Evolutionary conservation across 176 grass and related monocot species (phyloP), one percentile per base, ranked within the genome.

Genomic region (Olyra latifolia): DNA sequence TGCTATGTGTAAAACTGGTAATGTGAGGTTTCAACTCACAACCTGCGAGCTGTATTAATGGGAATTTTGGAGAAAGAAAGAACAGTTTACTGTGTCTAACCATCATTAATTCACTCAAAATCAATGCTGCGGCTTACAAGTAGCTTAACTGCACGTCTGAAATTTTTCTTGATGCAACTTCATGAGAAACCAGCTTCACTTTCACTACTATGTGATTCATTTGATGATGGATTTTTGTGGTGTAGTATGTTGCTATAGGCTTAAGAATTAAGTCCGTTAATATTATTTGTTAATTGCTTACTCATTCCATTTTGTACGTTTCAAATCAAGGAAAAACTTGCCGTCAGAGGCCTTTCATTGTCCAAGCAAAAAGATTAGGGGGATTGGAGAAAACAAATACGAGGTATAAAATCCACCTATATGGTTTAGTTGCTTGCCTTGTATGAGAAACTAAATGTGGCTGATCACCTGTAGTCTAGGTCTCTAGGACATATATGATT

Each of bases 291-390:
- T 42, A 62, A 25, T 44, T 32, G 75, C 29, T 49, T 35, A 35
- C 44, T 76, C 16, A 65, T 35, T 71, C 5, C 2, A 56, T 77
- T 77, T 17, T 17, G 16, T 50, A 50, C 71, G 44, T 82, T 71
- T 66, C 44, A 76, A 58, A 58, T 87, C 2, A 70, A 97, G 90
- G 93, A 6, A 85, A 78, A 81, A 22, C 41, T 23, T 65, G 56
- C 55, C 39, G 29, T 84, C 80, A 40, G 24, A 90, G 84, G 44
- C 81, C 59, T 47, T 56, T 88, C 61, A 24, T 87, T 87, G 46
- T 91, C 53, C 63, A 83, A 53, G 89, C 89, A 66, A 95, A 88
- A 76, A 95, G 86, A 64, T 77, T 77, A 61, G 78, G 78, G 23
- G 86, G 74, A 0, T 76, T 86, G 80, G 84, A 95, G 50, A 91